Base-by-base conservation (phyloP, 768 basidiomycete genomes). In the Mycena leptocephala region DNA sequence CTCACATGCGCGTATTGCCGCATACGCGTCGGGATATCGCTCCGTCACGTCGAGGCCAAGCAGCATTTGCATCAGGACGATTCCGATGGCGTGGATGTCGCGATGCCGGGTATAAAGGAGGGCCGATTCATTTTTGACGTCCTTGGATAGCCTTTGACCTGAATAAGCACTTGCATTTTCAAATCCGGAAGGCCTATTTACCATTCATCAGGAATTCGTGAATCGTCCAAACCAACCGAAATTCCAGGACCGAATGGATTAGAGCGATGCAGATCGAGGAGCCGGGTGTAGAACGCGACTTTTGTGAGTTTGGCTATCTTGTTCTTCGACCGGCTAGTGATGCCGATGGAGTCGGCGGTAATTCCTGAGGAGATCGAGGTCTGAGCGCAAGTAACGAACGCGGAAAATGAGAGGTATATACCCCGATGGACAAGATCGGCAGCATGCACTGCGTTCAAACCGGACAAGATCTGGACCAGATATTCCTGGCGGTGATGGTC, bases 1-100 rank as follows among this genome's bases (percentile, higher is more conserved):
- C 90, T 53, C 81, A 94, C 94, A 87, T 61, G 87, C 87, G 69
- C 88, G 87, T 10, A 95, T 83, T 4, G 94, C 95, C 30, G 87
- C 86, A 20, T 91, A 89, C 3, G 91, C 88, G 70, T 92, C 90
- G 33, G 85, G 83, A 78, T 88, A 94, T 55, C 88, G 86, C 64
- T 86, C 87, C 69, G 88, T 89, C 11, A 95, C 93, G 76, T 95
- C 91, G 65, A 92, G 84, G 0, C 97, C 97, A n/a, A 93, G 85
- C 16, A 98, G 83, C 95, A 98, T 96, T 84, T 97, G 95, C 65
- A 97, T 80, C 46, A 97, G 86, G 2, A 96, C 89, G 30, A 97
- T 90, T 0, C 95, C 97, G 0, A 93, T 91, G 55, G 92, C 90
- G 84, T 97, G 96, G 13, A 98, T 93, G 80, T 98, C 97, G 33